Percentiles rank a stretch among this genome's conserved stretches.
These are phyloP conservation scores for Paramyrothecium sp. DNA, from an alignment of 2,329 filamentous ascomycete species.

Conservation along the genomic window DNA sequence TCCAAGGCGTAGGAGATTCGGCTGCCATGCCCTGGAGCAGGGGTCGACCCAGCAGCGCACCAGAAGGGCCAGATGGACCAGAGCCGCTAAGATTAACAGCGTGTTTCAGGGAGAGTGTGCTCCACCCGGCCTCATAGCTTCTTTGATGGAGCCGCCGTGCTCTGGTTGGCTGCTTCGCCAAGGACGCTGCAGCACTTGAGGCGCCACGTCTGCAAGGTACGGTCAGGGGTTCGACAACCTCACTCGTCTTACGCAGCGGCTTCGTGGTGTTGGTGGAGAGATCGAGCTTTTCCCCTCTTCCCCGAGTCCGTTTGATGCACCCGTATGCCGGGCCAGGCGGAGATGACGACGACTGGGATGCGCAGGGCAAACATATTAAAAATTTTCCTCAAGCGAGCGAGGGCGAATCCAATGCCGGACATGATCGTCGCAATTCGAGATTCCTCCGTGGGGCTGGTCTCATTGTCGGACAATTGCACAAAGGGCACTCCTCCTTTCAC, in stretches of 20 bases:
- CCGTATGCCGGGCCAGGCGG: not conserved
- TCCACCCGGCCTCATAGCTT: not conserved
- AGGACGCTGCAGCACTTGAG: not conserved
- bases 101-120: slow-evolving; percentile 1
- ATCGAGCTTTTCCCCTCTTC: no score
- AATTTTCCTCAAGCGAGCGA: no score
- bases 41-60: not conserved
- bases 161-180: not conserved
- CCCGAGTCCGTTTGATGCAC: no score
- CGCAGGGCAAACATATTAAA: not conserved
- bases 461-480: not conserved
- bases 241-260: no score
- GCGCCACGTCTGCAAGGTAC: no score
- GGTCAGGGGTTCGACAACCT: no score
- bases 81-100: not conserved
- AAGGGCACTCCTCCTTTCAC: no score
- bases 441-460: not conserved
- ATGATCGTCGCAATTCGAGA: not conserved
- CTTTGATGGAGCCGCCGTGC: not conserved
- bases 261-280: no score
- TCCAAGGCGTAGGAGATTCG: not conserved
- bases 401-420: not conserved
- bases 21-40: not conserved
- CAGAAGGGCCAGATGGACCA: not conserved
- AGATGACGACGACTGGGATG: not conserved